Percentiles rank a stretch among this genome's conserved stretches.
phyloP scores from a whole-genome alignment of 306 rosid genomes.

The barrel medic (Medicago truncatula) region DNA sequence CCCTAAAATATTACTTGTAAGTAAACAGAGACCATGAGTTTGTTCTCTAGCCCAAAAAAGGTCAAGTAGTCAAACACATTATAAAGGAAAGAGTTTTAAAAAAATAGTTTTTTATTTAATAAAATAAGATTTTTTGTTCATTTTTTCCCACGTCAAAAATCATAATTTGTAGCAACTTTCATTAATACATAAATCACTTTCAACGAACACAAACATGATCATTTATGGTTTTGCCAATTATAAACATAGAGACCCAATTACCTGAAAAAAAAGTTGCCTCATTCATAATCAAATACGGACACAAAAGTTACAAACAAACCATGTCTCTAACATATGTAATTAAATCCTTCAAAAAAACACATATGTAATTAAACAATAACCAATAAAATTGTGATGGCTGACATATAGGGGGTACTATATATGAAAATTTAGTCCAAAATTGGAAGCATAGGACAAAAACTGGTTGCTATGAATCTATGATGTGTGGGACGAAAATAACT shows the following conservation, averaged over 20 bases:
- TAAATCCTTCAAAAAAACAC: no score
- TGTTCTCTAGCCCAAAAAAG: no score
- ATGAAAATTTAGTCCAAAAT: constrained; percentile 6
- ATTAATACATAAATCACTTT: not conserved
- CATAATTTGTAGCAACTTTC: not conserved
- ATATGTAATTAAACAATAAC: not conserved
- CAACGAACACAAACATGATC: constrained; percentile 12
- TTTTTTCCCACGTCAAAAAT: no score
- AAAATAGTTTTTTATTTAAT: no score
- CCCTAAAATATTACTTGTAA: no score
- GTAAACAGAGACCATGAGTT: no score
- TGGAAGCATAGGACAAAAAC: constrained; percentile 41
- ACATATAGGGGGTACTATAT: not conserved
- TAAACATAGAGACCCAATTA: constrained; percentile 25
- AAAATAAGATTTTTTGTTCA: no score
- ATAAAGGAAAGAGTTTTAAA: no score
- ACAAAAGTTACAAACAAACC: constrained; percentile 8
- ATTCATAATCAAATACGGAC: constrained; percentile 31
- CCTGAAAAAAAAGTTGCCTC: constrained; percentile 22
- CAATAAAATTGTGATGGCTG: constrained; percentile 10
- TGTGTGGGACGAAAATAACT: constrained; percentile 21
- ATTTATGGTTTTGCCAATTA: constrained; percentile 26
- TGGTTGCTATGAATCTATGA: not conserved
- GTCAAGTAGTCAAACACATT: no score
- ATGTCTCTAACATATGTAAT: constrained; percentile 15